phyloP scores from a whole-genome alignment of 1,284 basidiomycete genomes.

The Ceratobasidium sp. region DNA sequence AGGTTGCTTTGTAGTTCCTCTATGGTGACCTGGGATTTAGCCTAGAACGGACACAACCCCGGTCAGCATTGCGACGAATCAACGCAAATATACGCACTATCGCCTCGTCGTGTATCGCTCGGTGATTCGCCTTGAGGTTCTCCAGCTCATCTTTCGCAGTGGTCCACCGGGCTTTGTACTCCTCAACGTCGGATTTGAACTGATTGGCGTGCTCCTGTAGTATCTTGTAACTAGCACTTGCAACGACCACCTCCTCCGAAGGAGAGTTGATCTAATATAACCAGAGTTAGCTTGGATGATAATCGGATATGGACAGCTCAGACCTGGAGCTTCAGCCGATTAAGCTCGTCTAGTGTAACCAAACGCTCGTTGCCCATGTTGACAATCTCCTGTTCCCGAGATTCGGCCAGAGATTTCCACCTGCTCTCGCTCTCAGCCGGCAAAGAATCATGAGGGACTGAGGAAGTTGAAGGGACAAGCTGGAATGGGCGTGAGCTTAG shows the following conservation, averaged over 20 bases:
- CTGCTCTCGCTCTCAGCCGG: slow-evolving; percentile 10
- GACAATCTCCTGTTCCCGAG: slow-evolving; percentile 41
- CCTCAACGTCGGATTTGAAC: slow-evolving; percentile 54
- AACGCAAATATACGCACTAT: background rate
- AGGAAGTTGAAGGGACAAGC: background rate
- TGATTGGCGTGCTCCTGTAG: slow-evolving; percentile 61
- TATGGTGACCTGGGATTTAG: slow-evolving; percentile 51
- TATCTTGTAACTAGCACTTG: slow-evolving; percentile 65
- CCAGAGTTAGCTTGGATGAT: background rate
- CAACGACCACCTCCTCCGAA: slow-evolving; percentile 62
- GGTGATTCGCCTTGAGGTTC: slow-evolving; percentile 50
- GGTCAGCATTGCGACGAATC: background rate
- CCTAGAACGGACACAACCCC: background rate
- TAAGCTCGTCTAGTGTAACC: slow-evolving; percentile 45
- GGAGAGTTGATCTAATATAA: slow-evolving; percentile 61
- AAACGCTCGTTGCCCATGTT: slow-evolving; percentile 33
- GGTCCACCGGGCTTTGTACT: slow-evolving; percentile 59
- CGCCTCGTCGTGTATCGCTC: slow-evolving; percentile 38
- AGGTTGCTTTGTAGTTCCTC: slow-evolving; percentile 71
- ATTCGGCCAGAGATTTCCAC: slow-evolving; percentile 45
- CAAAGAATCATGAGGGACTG: slow-evolving; percentile 1
- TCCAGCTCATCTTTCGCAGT: slow-evolving; percentile 62
- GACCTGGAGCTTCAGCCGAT: slow-evolving; percentile 48
- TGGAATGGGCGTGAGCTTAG: slow-evolving; percentile 5
- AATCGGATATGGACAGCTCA: background rate